phyloP scores from a whole-genome alignment of 2,329 filamentous ascomycete species.

The Parascedosporium putredinis region DNA sequence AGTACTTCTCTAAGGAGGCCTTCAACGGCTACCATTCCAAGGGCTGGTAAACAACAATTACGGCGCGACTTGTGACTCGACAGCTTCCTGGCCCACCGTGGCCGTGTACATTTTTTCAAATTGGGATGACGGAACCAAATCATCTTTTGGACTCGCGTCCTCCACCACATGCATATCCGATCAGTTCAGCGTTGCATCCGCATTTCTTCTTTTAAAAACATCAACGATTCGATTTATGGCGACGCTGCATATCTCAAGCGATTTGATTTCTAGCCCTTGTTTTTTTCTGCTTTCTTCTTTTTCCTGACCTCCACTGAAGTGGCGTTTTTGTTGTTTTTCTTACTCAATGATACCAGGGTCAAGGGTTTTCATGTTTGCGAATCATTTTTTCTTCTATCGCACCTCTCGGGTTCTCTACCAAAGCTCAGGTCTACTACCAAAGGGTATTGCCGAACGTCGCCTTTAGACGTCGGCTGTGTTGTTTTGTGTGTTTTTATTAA shows the following conservation, averaged over 20 bases:
- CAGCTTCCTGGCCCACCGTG: constrained; percentile 2
- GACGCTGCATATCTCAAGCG: neutral
- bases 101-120: constrained; percentile 7
- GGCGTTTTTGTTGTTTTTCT: constrained; percentile 1
- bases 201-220: no score
- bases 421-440: constrained; percentile 1
- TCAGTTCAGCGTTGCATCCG: neutral
- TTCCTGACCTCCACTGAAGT: neutral
- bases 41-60: constrained; percentile 28
- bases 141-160: neutral
- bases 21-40: constrained; percentile 35
- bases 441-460: neutral
- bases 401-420: no score
- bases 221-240: constrained; percentile 6
- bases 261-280: neutral
- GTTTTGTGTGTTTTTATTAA: constrained; percentile 16
- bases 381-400: constrained; percentile 1
- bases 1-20: constrained; percentile 76
- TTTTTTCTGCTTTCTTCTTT: neutral
- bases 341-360: constrained; percentile 4
- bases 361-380: neutral
- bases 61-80: no score
- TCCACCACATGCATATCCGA: neutral
- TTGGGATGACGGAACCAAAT: neutral
- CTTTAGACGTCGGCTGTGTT: neutral